A percentile compares a stretch with the other conserved stretches of the same genome.
Evolutionary conservation across 176 grass and related monocot species (phyloP).

Genomic region (Tuctoria greenei): DNA sequence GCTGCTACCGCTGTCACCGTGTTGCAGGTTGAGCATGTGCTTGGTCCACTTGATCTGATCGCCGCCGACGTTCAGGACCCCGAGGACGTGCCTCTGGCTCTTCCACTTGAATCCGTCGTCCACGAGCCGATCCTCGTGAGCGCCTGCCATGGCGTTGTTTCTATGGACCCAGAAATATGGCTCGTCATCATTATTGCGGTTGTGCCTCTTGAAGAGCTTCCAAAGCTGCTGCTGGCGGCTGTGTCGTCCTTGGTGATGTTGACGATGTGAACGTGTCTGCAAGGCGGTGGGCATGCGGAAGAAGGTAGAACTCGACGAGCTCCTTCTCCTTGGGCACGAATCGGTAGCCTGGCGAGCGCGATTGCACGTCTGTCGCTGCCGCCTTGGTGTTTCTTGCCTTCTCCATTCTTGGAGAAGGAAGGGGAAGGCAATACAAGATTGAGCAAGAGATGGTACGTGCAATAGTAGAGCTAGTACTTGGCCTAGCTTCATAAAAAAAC

Average conservation of each 20-base stretch:
- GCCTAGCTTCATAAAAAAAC: too few species aligned
- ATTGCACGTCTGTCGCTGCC: background rate
- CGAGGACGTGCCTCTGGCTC: too few species aligned
- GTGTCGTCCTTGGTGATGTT: background rate
- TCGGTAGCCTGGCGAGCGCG: background rate
- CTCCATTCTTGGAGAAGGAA: background rate
- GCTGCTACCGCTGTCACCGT: too few species aligned
- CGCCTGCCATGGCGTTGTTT: background rate
- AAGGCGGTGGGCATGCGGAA: background rate
- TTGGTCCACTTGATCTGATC: too few species aligned
- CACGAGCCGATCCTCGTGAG: background rate
- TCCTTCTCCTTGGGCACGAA: background rate
- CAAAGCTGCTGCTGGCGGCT: background rate
- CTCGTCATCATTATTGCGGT: background rate
- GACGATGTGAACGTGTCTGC: background rate
- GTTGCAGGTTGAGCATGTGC: too few species aligned
- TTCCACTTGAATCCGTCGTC: too few species aligned
- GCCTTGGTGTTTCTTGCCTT: background rate
- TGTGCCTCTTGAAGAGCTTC: background rate
- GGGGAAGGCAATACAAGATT: background rate
- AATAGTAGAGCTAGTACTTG: too few species aligned
- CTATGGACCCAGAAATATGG: slow-evolving; percentile 7
- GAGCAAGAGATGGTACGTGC: background rate
- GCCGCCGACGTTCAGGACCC: too few species aligned
- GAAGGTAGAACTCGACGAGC: background rate